These are phyloP conservation scores for Durotheca rogersii DNA, from an alignment of 495 filamentous ascomycete species.

Conservation along the genomic window DNA sequence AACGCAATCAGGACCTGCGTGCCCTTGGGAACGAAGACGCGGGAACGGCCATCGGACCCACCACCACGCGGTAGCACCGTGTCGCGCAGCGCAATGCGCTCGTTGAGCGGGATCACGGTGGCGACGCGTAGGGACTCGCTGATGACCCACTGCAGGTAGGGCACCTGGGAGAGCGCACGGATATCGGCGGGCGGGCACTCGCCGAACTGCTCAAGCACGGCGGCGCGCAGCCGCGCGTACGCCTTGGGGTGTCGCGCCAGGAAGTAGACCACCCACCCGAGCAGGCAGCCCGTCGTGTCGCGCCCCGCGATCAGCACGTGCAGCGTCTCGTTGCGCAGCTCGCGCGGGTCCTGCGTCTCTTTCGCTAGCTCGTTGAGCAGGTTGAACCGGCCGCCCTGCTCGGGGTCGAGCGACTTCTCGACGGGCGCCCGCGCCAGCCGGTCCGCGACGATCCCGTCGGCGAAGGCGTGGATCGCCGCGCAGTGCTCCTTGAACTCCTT, in stretches of 20 bases:
- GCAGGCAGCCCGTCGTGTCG: constrained; percentile 56
- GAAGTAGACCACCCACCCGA: constrained; percentile 59
- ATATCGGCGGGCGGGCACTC: constrained; percentile 17
- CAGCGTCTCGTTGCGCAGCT: constrained; percentile 63
- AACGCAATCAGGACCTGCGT: constrained; percentile 39
- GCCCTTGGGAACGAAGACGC: constrained; percentile 34
- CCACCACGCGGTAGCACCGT: constrained; percentile 51
- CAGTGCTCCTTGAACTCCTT: constrained; percentile 46
- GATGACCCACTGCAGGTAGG: constrained; percentile 51
- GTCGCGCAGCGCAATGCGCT: constrained; percentile 46
- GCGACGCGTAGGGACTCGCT: constrained; percentile 47
- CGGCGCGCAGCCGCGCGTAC: constrained; percentile 52
- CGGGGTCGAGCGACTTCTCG: constrained; percentile 6
- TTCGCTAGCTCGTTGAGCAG: constrained; percentile 65
- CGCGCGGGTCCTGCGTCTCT: constrained; percentile 56
- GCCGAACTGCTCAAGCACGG: constrained; percentile 47
- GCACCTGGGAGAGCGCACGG: constrained; percentile 41
- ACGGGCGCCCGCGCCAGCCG: constrained; percentile 8
- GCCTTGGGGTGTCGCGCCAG: constrained; percentile 50
- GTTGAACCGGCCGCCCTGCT: constrained; percentile 49
- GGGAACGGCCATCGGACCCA: constrained; percentile 31
- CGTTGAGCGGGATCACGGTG: constrained; percentile 44
- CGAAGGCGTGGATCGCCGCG: constrained; percentile 48
- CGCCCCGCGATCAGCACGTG: constrained; percentile 65
- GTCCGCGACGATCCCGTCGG: constrained; percentile 51